Evolutionary conservation across 805 yeast genomes (phyloP).

Genomic region (Candida ortonii): DNA sequence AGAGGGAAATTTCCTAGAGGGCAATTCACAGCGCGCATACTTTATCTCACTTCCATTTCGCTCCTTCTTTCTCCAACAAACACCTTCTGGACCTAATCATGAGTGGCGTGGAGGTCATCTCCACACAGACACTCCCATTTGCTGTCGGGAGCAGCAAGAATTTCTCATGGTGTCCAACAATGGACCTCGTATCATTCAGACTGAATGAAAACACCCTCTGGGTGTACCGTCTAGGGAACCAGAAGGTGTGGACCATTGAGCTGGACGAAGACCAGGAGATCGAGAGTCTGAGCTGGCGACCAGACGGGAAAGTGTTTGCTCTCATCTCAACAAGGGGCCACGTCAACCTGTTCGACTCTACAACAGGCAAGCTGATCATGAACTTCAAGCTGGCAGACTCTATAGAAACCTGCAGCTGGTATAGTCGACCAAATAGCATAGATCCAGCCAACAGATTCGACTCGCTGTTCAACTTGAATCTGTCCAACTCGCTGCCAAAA

Average conservation of each 20-base stretch:
- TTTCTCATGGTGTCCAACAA: constrained; percentile 33
- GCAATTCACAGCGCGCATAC: no score
- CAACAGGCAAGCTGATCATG: constrained; percentile 27
- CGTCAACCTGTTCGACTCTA: constrained; percentile 29
- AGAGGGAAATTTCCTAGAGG: no score
- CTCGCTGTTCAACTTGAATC: constrained; percentile 22
- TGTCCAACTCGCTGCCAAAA: constrained; percentile 26
- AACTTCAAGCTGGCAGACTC: constrained; percentile 15
- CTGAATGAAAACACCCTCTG: constrained; percentile 28
- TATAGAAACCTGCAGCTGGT: constrained; percentile 25
- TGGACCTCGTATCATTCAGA: constrained; percentile 33
- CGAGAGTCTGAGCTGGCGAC: constrained; percentile 28
- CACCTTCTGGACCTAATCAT: no score
- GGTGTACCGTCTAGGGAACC: constrained; percentile 32
- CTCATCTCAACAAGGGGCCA: constrained; percentile 23
- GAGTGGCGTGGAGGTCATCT: constrained; percentile 10
- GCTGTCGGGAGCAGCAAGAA: constrained; percentile 18
- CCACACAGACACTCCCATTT: constrained; percentile 20
- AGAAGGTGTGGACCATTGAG: constrained; percentile 33
- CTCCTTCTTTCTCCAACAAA: no score
- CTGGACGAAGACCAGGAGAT: constrained; percentile 20
- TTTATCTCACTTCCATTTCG: no score
- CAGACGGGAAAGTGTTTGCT: constrained; percentile 33
- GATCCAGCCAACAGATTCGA: constrained; percentile 14
- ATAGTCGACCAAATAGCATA: constrained; percentile 12